Conservation (phyloP, 441 rosid species). For the Erodium texanum region DNA sequence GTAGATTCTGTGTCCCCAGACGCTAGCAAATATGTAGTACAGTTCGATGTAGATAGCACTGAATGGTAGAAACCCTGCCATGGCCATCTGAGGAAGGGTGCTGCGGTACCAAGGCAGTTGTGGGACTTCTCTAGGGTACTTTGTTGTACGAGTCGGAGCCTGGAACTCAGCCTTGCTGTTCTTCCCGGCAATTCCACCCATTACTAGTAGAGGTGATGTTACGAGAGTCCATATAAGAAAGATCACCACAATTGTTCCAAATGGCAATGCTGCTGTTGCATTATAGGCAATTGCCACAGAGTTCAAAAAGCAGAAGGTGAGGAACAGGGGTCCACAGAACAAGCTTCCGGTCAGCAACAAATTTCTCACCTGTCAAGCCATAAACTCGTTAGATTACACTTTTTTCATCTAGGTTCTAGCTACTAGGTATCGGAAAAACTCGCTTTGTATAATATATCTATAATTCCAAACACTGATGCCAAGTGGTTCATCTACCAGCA, state of each 20-base stretch:
- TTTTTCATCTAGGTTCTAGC: background rate
- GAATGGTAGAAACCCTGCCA: slow-evolving; percentile 27
- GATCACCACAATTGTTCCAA: slow-evolving; percentile 24
- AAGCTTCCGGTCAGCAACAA: slow-evolving; percentile 24
- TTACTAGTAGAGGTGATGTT: slow-evolving; percentile 23
- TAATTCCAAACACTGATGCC: no score
- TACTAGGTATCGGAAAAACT: background rate
- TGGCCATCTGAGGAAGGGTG: slow-evolving; percentile 24
- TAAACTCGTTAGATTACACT: background rate
- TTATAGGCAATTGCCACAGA: slow-evolving; percentile 21
- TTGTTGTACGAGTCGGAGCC: slow-evolving; percentile 27
- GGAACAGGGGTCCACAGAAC: slow-evolving; percentile 19
- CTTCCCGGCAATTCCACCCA: slow-evolving; percentile 30
- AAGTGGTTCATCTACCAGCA: background rate
- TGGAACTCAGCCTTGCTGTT: slow-evolving; percentile 27
- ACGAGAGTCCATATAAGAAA: slow-evolving; percentile 27
- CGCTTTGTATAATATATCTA: no score
- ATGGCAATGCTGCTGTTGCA: slow-evolving; percentile 25
- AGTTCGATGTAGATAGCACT: slow-evolving; percentile 27
- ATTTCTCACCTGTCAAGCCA: slow-evolving; percentile 23
- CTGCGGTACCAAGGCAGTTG: slow-evolving; percentile 26
- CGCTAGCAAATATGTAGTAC: slow-evolving; percentile 25
- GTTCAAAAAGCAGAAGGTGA: slow-evolving; percentile 25
- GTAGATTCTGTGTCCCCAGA: slow-evolving; percentile 26
- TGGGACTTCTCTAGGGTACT: slow-evolving; percentile 28